Conservation (phyloP, 1,284 basidiomycete genomes). For the Moesziomyces sp. region DNA sequence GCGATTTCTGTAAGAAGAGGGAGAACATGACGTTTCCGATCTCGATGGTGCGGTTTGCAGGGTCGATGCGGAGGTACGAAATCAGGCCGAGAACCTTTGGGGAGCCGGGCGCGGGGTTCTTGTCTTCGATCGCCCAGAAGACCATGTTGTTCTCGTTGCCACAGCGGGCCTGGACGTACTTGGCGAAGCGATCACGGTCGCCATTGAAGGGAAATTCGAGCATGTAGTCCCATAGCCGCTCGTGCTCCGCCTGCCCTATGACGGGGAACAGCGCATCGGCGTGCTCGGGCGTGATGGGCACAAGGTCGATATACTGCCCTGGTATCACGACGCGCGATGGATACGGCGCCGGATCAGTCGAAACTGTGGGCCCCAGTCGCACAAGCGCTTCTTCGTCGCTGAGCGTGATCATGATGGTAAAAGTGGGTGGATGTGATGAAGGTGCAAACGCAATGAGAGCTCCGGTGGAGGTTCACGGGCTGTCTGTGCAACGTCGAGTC, state of each 20-base stretch:
- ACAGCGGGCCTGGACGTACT: conserved; percentile 8
- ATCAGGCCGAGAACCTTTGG: conserved; percentile 25
- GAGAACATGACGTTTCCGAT: conserved; percentile 56
- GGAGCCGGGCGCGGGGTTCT: not conserved
- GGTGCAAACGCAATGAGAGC: too few relatives aligned
- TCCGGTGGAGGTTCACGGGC: not conserved
- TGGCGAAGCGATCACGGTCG: conserved; percentile 8
- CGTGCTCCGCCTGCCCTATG: conserved; percentile 26
- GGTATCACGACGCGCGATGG: conserved; percentile 20
- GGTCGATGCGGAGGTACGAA: conserved; percentile 31
- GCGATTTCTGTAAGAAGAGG: conserved; percentile 36
- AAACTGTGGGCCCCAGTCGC: conserved; percentile 25
- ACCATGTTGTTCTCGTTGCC: conserved; percentile 28
- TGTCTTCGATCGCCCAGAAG: conserved; percentile 42
- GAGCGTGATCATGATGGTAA: conserved; percentile 10
- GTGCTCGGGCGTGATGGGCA: conserved; percentile 15
- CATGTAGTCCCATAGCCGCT: conserved; percentile 41
- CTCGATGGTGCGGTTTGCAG: conserved; percentile 40
- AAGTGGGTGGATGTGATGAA: not conserved
- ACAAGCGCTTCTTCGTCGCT: conserved; percentile 30
- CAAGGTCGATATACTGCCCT: conserved; percentile 38
- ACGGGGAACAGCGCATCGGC: conserved; percentile 25
- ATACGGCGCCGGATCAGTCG: conserved; percentile 12
- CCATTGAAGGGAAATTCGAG: conserved; percentile 28
- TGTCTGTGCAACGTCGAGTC: conserved; percentile 2